phyloP scores from a whole-genome alignment of 2,329 filamentous ascomycete species.

The Cercospora berteroae region DNA sequence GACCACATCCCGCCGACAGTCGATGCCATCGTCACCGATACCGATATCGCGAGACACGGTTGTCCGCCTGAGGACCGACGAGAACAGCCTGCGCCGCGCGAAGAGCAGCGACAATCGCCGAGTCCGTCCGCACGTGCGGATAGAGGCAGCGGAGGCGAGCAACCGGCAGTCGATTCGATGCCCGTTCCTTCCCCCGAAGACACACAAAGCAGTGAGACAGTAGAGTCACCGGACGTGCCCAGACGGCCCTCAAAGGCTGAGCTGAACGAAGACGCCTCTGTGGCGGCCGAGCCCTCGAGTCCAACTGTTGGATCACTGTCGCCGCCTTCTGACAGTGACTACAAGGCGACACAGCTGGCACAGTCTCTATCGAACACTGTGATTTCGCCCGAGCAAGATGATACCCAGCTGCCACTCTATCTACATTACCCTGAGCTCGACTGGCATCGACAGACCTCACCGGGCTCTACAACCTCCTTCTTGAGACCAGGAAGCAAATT shows the following conservation, averaged over 20 bases:
- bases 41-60: constrained; percentile 20
- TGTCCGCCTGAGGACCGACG: constrained; percentile 41
- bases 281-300: constrained; percentile 31
- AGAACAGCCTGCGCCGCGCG: constrained; percentile 19
- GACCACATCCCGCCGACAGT: constrained; percentile 15
- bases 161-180: background rate
- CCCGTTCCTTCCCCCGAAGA: background rate
- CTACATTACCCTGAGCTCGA: constrained; percentile 31
- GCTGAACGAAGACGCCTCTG: constrained; percentile 42
- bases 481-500: constrained; percentile 86
- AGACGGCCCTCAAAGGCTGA: constrained; percentile 40
- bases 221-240: constrained; percentile 19
- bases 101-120: constrained; percentile 7
- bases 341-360: constrained; percentile 23
- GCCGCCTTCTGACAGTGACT: constrained; percentile 30
- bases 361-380: constrained; percentile 32
- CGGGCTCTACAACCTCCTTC: constrained; percentile 76
- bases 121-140: constrained; percentile 9
- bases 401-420: constrained; percentile 28
- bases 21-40: background rate
- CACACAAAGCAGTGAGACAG: constrained; percentile 32
- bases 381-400: constrained; percentile 24
- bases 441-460: constrained; percentile 56
- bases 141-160: constrained; percentile 1
- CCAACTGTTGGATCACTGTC: constrained; percentile 28